A percentile compares a stretch with the other conserved stretches of the same genome.
Conservation (phyloP, 164 flowering plant species). For the Sedum album region DNA sequence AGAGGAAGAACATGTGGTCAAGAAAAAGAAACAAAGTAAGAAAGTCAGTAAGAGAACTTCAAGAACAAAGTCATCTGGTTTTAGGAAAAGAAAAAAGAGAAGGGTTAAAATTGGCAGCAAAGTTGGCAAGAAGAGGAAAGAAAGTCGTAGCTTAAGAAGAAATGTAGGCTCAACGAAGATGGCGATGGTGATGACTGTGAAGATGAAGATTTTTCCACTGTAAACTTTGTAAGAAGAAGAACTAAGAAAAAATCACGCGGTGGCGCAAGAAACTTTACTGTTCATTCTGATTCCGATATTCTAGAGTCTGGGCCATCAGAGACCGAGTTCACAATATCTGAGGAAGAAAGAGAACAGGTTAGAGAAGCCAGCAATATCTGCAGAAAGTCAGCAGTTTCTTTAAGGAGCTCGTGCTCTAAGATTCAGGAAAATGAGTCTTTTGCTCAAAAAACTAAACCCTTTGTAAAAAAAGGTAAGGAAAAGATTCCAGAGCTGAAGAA, state of each 20-base stretch:
- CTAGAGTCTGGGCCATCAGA: constrained; percentile 56
- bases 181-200: constrained; percentile 22
- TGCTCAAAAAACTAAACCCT: constrained; percentile 21
- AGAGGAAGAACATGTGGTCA: constrained; percentile 28
- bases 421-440: constrained; percentile 19
- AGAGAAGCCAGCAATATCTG: constrained; percentile 50
- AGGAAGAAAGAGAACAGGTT: constrained; percentile 83
- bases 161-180: constrained; percentile 23
- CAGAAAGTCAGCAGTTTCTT: constrained; percentile 21
- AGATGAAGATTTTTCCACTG: not conserved
- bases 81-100: constrained; percentile 27
- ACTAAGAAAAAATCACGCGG: constrained; percentile 17
- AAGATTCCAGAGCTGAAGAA: constrained; percentile 40
- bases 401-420: constrained; percentile 35
- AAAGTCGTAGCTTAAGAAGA: constrained; percentile 20
- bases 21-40: constrained; percentile 16
- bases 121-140: constrained; percentile 25
- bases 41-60: constrained; percentile 16
- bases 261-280: constrained; percentile 21
- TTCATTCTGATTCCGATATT: constrained; percentile 60
- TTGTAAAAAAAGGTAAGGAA: constrained; percentile 59
- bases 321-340: constrained; percentile 67
- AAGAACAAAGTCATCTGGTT: constrained; percentile 20
- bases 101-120: constrained; percentile 27
- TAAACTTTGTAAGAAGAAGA: constrained; percentile 9